These are phyloP conservation scores for Xylaria sp. DNA, from an alignment of 2,329 filamentous ascomycete genomes.

Conservation along the genomic window DNA sequence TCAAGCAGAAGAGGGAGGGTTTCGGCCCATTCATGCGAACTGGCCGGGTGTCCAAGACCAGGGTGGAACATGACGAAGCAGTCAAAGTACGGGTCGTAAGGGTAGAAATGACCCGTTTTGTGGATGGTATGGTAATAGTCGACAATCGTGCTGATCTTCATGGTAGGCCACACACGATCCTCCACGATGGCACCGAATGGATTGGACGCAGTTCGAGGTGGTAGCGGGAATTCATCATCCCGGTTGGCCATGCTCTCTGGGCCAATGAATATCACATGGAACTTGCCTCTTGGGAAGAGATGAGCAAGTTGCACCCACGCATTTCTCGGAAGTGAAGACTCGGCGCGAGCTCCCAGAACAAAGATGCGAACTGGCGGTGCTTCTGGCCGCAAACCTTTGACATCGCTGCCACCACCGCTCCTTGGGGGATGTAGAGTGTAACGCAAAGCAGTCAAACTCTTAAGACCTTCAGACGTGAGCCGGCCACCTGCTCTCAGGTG, in stretches of 20 bases:
- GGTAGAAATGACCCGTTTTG: constrained; percentile 81
- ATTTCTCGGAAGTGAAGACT: constrained; percentile 89
- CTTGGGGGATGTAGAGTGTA: constrained; percentile 89
- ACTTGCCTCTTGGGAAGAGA: constrained; percentile 84
- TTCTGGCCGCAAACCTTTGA: constrained; percentile 75
- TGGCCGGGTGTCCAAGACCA: constrained; percentile 88
- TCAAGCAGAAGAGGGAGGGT: constrained; percentile 85
- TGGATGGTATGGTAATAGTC: constrained; percentile 98
- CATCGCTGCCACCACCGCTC: constrained; percentile 64
- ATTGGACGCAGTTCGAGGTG: constrained; percentile 75
- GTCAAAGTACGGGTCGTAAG: constrained; percentile 97
- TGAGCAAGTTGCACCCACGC: constrained; percentile 93
- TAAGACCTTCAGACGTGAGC: constrained; percentile 80
- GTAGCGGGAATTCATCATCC: constrained; percentile 86
- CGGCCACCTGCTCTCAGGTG: constrained; percentile 67
- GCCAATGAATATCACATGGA: constrained; percentile 91
- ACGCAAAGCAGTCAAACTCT: constrained; percentile 86
- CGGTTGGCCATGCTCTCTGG: constrained; percentile 95
- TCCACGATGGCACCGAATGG: constrained; percentile 94
- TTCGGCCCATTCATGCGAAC: constrained; percentile 87
- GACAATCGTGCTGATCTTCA: constrained; percentile 97
- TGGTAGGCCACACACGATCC: constrained; percentile 76
- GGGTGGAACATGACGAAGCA: constrained; percentile 97
- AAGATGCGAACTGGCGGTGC: constrained; percentile 89
- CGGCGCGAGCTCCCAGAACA: constrained; percentile 89